Evolutionary conservation across 768 basidiomycete species (phyloP), one percentile per base, ranked within the genome.

Genomic region (Pleurotus citrinopileatus): DNA sequence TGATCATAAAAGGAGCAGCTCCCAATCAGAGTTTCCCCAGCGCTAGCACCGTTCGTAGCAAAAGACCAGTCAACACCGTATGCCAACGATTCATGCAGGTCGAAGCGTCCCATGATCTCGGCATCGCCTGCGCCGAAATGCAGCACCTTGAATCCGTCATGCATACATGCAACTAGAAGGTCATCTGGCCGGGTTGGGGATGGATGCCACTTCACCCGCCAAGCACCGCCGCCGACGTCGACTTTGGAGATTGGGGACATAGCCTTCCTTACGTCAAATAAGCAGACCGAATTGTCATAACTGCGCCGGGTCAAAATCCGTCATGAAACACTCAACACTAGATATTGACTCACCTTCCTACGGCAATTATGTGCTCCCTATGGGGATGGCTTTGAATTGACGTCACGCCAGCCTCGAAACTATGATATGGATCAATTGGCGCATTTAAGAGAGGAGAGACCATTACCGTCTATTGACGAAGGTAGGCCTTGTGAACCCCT

Each of bases 1-100:
- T 94, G 91, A 63, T 99, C 97, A 63, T 98, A 99, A 71, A 99
- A 99, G 15, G 94, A 97, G 65, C 94, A 95, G 58, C 87, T 95
- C 6, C 85, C 94, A 32, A 98, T 76, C 48, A 88, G 52, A 2
- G 84, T 85, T 29, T 73, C 67, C 10, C 56, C 65, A 8, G 60
- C 51, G 12, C 47, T 43, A 12, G 57, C 42, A 6, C 60, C 19
- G 15, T 32, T 55, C 25, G 64, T 56, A 15, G 68, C 70, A 54
- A 80, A 80, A 4, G 82, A 87, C 96, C 96, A 98, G 67, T 98
- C 94, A 2, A 75, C 89, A 0, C 96, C 96, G 65, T 98, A 98
- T 13, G 92, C 94, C 57, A 98, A 74, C 4, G 89, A 91, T 55
- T 78, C 67, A 61, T 98, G 96, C 52, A 73, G 76, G 56, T 92